Evolutionary conservation across 352 stramenopile species (phyloP).

Genomic region (Globisporangium nodosum): DNA sequence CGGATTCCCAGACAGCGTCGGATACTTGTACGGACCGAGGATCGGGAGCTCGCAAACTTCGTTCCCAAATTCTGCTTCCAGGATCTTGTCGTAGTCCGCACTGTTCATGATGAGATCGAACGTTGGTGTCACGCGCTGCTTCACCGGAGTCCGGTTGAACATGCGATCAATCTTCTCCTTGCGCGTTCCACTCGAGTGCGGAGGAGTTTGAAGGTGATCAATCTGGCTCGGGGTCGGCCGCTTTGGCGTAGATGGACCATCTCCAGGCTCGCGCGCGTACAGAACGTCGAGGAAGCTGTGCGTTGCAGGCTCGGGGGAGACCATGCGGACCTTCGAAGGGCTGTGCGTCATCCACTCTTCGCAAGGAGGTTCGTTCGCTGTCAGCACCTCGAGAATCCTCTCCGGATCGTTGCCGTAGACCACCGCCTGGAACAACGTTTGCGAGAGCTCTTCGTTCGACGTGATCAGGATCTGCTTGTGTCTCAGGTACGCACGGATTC

Average conservation of each 20-base stretch:
- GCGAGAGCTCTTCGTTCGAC: slow-evolving; percentile 25
- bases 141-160: slow-evolving; percentile 14
- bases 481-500: slow-evolving; percentile 33
- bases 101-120: slow-evolving; percentile 26
- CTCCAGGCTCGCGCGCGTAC: slow-evolving; percentile 11
- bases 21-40: slow-evolving; percentile 26
- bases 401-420: slow-evolving; percentile 35
- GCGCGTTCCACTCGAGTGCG: slow-evolving; percentile 5
- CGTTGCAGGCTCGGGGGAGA: not conserved
- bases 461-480: slow-evolving; percentile 26
- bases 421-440: slow-evolving; percentile 27
- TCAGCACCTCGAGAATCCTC: slow-evolving; percentile 33
- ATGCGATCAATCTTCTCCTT: slow-evolving; percentile 19
- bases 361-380: slow-evolving; percentile 24
- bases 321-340: slow-evolving; percentile 6
- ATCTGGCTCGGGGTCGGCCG: not conserved
- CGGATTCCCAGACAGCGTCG: slow-evolving; percentile 9
- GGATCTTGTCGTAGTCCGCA: slow-evolving; percentile 22
- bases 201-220: slow-evolving; percentile 1
- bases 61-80: slow-evolving; percentile 21
- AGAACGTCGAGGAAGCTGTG: slow-evolving; percentile 16
- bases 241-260: not conserved
- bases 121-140: slow-evolving; percentile 7
- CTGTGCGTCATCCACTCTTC: slow-evolving; percentile 43
- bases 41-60: slow-evolving; percentile 20